Conservation (phyloP, 768 basidiomycete species). For the Russula lepida region DNA sequence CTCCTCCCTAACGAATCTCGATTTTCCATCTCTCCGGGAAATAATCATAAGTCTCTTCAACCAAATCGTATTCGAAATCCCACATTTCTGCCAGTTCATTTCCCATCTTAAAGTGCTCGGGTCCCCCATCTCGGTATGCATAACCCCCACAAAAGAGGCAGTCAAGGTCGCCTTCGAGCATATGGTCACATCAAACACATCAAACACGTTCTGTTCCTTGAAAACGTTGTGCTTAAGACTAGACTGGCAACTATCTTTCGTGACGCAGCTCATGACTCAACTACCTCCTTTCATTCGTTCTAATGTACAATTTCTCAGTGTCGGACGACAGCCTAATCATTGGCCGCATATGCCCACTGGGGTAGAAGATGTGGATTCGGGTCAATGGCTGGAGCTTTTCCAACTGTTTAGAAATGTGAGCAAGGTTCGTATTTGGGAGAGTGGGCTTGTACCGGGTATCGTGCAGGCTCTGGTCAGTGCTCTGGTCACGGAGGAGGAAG, state of each 20-base stretch:
- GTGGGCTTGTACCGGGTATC: not conserved
- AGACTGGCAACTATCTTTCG: slow-evolving; percentile 1
- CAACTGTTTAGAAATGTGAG: not conserved
- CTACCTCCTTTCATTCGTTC: not conserved
- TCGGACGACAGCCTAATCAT: not conserved
- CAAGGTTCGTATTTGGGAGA: not conserved
- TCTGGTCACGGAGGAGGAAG: not conserved
- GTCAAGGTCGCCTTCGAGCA: too few relatives aligned
- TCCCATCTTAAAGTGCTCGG: not conserved
- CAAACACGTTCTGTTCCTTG: not conserved
- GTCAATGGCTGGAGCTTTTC: slow-evolving; percentile 2
- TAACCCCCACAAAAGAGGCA: too few relatives aligned
- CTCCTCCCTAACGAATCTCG: not conserved
- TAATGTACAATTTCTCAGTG: not conserved
- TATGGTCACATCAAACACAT: too few relatives aligned
- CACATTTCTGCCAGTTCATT: not conserved
- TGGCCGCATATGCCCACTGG: not conserved
- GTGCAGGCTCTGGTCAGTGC: not conserved
- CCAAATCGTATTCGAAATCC: not conserved
- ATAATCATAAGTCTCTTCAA: not conserved
- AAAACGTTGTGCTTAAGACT: not conserved
- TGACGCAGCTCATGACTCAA: not conserved
- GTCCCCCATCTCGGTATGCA: not conserved
- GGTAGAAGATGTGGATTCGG: not conserved
- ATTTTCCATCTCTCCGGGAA: not conserved